Base-by-base conservation (phyloP, 495 filamentous ascomycete species). In the Penicillium verhagenii region DNA sequence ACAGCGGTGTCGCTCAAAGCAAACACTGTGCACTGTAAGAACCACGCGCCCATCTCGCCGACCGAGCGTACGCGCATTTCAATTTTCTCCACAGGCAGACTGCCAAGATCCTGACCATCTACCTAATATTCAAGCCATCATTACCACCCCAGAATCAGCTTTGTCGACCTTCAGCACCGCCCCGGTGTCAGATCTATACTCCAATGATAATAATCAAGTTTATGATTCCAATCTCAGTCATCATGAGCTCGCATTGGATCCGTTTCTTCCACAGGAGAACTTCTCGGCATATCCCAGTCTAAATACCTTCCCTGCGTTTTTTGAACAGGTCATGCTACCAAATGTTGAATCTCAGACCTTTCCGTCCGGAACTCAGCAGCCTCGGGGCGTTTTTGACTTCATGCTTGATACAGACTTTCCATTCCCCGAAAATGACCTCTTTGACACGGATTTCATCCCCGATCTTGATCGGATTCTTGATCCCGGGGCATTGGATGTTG, bases 281-380 rank as follows among this genome's bases (percentile, higher is more conserved):
- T 6, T 42, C 19, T 18, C 29, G 44, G 13, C 28, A 4, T 53
- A 48, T 48, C 39, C 46, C 1, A 29, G 20, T 10, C 44, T 59
- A 5, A 56, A 57, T 20, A 51, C 45, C 0, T 67, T 60, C 26
- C 66, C 66, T 1, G 61, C 58, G 5, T 69, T 69, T 13, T 69
- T 69, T 24, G 64, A 69, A 29, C 66, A 67, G 10, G 61, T 65
- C 16, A 67, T 67, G 64, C 52, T 62, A 6, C 57, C 61, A 4
- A 47, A 25, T 20, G 13, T 56, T 0, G 52, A 40, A 11, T n/a
- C 42, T 1, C 21, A 45, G 9, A 26, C 50, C 8, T 39, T 16
- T 1, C 8, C 43, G 4, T 59, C 55, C 3, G 50, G 20, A 13
- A 51, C 53, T 1, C 64, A 67, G 43, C 66, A 67, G 39, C 66